phyloP scores from a whole-genome alignment of 1,284 basidiomycete species.

The Schizophyllum amplum region DNA sequence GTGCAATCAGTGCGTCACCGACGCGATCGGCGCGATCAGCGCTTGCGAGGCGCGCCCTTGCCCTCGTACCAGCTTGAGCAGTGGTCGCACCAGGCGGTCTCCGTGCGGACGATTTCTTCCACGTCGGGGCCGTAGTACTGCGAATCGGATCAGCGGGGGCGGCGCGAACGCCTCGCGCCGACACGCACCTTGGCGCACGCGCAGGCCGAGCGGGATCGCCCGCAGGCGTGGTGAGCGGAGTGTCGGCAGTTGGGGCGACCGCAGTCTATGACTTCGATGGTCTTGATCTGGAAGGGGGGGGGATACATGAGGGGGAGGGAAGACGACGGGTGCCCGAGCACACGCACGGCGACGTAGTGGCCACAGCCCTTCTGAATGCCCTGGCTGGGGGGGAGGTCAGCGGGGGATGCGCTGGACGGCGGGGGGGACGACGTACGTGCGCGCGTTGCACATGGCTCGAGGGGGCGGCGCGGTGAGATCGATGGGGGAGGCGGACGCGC shows the following conservation, averaged over 20 bases:
- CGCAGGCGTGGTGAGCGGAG: background rate
- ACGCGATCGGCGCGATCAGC: background rate
- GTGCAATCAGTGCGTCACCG: background rate
- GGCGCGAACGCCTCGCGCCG: background rate
- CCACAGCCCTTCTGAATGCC: slow-evolving; percentile 71
- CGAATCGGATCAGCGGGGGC: background rate
- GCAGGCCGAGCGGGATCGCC: slow-evolving; percentile 2
- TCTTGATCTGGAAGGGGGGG: background rate
- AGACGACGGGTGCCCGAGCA: background rate
- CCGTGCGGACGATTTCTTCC: background rate
- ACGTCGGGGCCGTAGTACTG: background rate
- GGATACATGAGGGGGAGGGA: slow-evolving; percentile 7
- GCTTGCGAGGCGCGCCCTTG: background rate
- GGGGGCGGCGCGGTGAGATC: background rate
- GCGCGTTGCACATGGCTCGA: slow-evolving; percentile 51
- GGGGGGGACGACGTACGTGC: slow-evolving; percentile 45
- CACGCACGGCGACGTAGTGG: slow-evolving; percentile 40
- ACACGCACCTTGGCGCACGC: slow-evolving; percentile 4
- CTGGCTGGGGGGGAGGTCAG: slow-evolving; percentile 39
- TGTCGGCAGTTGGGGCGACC: background rate
- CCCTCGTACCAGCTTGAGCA: background rate
- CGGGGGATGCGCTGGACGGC: slow-evolving; percentile 8
- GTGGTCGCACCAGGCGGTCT: background rate
- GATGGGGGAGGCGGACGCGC: background rate
- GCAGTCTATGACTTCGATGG: background rate